phyloP scores from a whole-genome alignment of 192 early-diverging fungal genomes.

The Funneliformis mosseae region DNA sequence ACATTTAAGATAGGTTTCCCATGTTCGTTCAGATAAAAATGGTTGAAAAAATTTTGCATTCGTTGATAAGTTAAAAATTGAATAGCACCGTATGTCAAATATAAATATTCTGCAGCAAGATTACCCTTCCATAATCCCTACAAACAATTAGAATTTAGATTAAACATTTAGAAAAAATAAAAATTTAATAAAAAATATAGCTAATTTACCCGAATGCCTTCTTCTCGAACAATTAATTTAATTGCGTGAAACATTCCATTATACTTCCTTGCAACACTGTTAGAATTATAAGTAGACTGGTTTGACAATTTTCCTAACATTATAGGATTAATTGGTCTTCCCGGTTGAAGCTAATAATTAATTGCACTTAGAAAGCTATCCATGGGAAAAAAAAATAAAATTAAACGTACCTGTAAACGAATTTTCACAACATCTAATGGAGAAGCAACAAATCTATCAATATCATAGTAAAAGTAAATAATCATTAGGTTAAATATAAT shows the following conservation, averaged over 20 bases:
- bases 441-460: slow-evolving; percentile 72
- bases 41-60: slow-evolving; percentile 48
- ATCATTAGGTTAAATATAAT: neutral
- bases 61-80: slow-evolving; percentile 84
- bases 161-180: neutral
- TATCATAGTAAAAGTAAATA: neutral
- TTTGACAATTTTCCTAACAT: neutral
- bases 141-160: neutral
- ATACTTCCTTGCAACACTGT: slow-evolving; percentile 48
- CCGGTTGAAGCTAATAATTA: slow-evolving; percentile 40
- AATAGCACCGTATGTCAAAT: slow-evolving; percentile 84
- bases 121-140: slow-evolving; percentile 94
- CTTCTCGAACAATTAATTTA: slow-evolving; percentile 69
- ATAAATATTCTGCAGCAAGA: slow-evolving; percentile 88
- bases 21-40: neutral
- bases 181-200: neutral
- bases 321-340: neutral
- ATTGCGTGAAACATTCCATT: slow-evolving; percentile 67
- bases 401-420: slow-evolving; percentile 59
- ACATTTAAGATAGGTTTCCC: neutral
- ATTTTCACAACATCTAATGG: slow-evolving; percentile 97
- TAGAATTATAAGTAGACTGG: neutral
- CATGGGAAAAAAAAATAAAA: neutral
- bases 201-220: slow-evolving; percentile 72
- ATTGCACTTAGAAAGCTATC: neutral